Evolutionary conservation across 1,284 basidiomycete species (phyloP), one percentile per base, ranked within the genome.

Genomic region (Cutaneotrichosporon cavernicola): DNA sequence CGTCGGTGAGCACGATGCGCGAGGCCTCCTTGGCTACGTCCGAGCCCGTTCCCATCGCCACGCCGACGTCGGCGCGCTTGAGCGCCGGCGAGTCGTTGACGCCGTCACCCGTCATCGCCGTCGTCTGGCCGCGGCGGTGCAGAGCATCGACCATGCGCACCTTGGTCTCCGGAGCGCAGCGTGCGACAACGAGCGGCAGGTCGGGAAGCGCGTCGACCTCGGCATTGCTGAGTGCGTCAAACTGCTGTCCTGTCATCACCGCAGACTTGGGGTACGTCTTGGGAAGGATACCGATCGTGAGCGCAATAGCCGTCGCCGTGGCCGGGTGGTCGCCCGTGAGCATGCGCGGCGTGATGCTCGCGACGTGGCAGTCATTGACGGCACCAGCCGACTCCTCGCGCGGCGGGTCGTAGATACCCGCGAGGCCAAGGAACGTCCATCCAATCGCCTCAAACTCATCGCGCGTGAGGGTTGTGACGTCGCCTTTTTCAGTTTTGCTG

Each of bases 361-460:
- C 88, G 55, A 83, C 80, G 65, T 85, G 83, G 79, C 86, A 88
- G 61, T 85, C 84, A 56, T 83, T 81, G 0, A 90, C 88, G 26
- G 88, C 87, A 13, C 83, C 84, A 3, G 84, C 79, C 4, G 86
- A 86, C 72, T 89, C 87, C 13, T 85, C 85, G 46, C 88, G 83
- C n/a, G 88, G 89, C 16, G 88, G 88, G 72, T 90, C 88, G 70
- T 65, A 87, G 63, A 90, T 86, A 60, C 88, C 88, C 13, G 84
- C 86, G 1, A 89, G 81, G 10, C 86, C 88, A 9, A 87, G 79
- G 79, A 90, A 86, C 7, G 80, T 81, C 72, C 88, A 85, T 31
- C 82, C 83, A 11, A 7, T 31, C 22, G 80, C 74, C 76, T 90
- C 89, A 14, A 87, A 83, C 2, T 85, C 82, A 53, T 84, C 84